Evolutionary conservation across 140 eudicot genomes (phyloP).

Genomic region (Oenanthe javanica): DNA sequence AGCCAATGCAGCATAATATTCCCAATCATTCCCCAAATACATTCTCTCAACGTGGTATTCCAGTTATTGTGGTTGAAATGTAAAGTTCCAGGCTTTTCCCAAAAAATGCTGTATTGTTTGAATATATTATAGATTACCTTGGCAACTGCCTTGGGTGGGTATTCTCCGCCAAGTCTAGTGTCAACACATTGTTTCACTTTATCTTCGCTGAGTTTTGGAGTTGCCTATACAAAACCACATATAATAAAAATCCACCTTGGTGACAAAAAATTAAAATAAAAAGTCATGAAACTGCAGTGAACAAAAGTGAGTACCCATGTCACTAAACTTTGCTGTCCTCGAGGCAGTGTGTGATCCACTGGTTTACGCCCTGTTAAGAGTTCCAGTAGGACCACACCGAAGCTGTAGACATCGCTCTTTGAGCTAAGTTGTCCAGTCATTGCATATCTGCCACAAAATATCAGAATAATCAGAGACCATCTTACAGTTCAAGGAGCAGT

Average conservation of each 20-base stretch:
- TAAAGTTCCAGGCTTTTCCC: background rate
- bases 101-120: background rate
- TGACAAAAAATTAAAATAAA: background rate
- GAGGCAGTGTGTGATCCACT: constrained; percentile 58
- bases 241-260: background rate
- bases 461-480: background rate
- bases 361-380: constrained; percentile 54
- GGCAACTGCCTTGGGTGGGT: constrained; percentile 56
- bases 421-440: constrained; percentile 55
- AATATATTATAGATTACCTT: constrained; percentile 27
- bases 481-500: background rate
- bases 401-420: constrained; percentile 56
- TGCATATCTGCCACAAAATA: constrained; percentile 36
- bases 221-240: constrained; percentile 34
- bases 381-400: constrained; percentile 54
- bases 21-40: background rate
- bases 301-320: constrained; percentile 38
- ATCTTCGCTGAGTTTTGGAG: constrained; percentile 54
- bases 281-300: background rate
- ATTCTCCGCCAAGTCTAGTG: constrained; percentile 36
- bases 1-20: background rate
- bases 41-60: background rate
- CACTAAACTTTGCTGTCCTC: constrained; percentile 59
- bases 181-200: constrained; percentile 57
- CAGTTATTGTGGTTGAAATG: background rate